Conservation (phyloP, 164 flowering plant genomes). For the Chloranthus sessilifolius region DNA sequence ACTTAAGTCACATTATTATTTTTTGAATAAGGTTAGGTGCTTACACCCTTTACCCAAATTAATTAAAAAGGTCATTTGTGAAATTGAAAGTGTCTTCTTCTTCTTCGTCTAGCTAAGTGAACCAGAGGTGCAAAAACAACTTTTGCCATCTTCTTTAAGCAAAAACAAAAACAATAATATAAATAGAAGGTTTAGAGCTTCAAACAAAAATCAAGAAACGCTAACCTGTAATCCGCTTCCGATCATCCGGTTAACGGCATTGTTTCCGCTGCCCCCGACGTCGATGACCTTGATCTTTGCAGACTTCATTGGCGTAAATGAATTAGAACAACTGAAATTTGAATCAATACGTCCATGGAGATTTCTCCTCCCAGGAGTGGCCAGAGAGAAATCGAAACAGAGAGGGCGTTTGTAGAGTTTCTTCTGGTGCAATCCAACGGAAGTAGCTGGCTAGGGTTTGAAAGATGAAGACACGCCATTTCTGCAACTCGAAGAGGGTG, state of each 20-base stretch:
- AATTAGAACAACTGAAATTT: slow-evolving; percentile 17
- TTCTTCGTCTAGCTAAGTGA: too few relatives aligned
- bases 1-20: too few relatives aligned
- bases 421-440: slow-evolving; percentile 15
- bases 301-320: slow-evolving; percentile 58
- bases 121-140: too few relatives aligned
- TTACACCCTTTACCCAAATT: too few relatives aligned
- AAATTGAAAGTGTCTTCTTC: too few relatives aligned
- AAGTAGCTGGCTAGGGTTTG: slow-evolving; percentile 33
- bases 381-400: slow-evolving; percentile 2
- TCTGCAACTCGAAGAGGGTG: too few relatives aligned
- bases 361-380: slow-evolving; percentile 6
- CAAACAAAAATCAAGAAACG: slow-evolving; percentile 8
- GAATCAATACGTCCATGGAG: slow-evolving; percentile 2
- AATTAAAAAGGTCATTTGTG: too few relatives aligned
- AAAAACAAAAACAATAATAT: too few relatives aligned
- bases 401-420: too few relatives aligned
- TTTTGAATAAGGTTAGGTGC: too few relatives aligned
- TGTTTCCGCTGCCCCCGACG: slow-evolving; percentile 98
- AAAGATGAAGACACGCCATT: slow-evolving; percentile 41
- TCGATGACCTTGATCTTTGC: slow-evolving; percentile 97
- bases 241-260: slow-evolving; percentile 98
- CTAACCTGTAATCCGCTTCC: slow-evolving; percentile 84
- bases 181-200: too few relatives aligned
- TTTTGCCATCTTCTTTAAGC: too few relatives aligned